These are phyloP conservation scores for Sporothrix brunneoviolacea DNA, from an alignment of 2,329 filamentous ascomycete genomes.

Conservation along the genomic window DNA sequence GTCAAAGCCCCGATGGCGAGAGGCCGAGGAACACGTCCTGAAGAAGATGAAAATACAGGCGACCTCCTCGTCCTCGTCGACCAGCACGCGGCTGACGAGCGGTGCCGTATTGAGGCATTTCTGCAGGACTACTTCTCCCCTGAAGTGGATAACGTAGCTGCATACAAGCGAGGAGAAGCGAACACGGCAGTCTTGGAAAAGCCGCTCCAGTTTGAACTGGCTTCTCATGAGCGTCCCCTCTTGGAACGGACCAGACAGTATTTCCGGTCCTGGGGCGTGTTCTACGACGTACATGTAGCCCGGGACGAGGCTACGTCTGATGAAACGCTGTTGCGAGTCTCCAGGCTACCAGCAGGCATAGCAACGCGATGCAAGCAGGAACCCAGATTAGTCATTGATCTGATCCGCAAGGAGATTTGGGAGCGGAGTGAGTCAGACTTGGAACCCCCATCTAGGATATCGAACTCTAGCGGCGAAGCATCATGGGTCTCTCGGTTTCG, in stretches of 20 bases:
- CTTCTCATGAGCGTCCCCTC: constrained; percentile 50
- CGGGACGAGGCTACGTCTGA: not conserved
- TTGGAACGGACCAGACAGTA: constrained; percentile 47
- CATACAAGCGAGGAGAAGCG: not conserved
- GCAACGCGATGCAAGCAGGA: constrained; percentile 68
- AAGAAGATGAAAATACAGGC: not conserved
- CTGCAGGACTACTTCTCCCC: constrained; percentile 46
- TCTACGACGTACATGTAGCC: constrained; percentile 39
- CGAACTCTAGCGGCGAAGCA: not conserved
- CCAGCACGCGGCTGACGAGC: constrained; percentile 92
- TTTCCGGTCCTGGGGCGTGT: constrained; percentile 70
- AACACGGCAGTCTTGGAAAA: constrained; percentile 36
- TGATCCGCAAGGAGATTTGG: constrained; percentile 73
- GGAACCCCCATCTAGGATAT: not conserved
- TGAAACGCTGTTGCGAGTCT: constrained; percentile 39
- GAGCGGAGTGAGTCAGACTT: constrained; percentile 43
- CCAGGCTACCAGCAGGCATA: constrained; percentile 62
- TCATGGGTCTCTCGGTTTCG: constrained; percentile 58
- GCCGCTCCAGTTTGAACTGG: constrained; percentile 59
- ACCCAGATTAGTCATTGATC: constrained; percentile 62
- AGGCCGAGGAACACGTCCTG: not conserved
- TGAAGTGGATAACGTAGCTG: constrained; percentile 19
- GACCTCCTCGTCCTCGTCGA: constrained; percentile 68
- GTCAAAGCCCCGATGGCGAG: constrained; percentile 42
- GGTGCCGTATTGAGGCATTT: constrained; percentile 69